phyloP scores from a whole-genome alignment of 495 filamentous ascomycete species.

The Venustampulla echinocandica region DNA sequence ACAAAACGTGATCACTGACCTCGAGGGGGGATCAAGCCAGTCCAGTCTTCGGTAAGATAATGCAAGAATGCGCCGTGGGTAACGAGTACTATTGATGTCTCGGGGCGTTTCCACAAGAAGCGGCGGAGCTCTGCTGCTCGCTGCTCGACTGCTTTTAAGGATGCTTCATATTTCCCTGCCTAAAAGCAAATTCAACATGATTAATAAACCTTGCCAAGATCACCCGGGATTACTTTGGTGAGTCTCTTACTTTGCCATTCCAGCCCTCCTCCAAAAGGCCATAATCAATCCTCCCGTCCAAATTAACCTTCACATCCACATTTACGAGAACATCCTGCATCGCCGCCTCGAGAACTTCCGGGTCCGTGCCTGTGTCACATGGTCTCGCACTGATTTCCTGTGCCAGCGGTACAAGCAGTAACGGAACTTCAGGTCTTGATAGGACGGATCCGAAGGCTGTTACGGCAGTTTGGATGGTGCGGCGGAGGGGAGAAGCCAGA shows the following conservation, averaged over 20 bases:
- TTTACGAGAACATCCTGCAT: not conserved
- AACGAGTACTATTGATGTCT: not conserved
- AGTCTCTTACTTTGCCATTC: slow-evolving; percentile 1
- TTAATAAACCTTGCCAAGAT: not conserved
- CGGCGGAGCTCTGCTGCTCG: not conserved
- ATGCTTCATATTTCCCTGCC: not conserved
- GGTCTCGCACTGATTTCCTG: slow-evolving; percentile 1
- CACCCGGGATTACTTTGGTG: not conserved
- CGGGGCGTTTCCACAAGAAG: not conserved
- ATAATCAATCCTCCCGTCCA: not conserved
- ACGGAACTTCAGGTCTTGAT: not conserved
- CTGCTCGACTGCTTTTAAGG: not conserved
- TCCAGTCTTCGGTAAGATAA: slow-evolving; percentile 1
- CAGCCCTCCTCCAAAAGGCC: not conserved
- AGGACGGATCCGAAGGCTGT: not conserved
- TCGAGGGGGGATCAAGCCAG: not conserved
- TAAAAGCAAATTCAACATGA: not conserved
- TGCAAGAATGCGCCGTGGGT: slow-evolving; percentile 2
- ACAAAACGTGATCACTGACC: too few relatives aligned
- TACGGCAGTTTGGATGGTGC: not conserved
- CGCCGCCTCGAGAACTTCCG: not conserved
- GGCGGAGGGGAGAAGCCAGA: not conserved
- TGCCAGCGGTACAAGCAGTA: not conserved
- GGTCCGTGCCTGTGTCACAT: not conserved
- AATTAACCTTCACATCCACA: not conserved